phyloP scores from a whole-genome alignment of 192 early-diverging fungal genomes.

The Backusella morwellensis region DNA sequence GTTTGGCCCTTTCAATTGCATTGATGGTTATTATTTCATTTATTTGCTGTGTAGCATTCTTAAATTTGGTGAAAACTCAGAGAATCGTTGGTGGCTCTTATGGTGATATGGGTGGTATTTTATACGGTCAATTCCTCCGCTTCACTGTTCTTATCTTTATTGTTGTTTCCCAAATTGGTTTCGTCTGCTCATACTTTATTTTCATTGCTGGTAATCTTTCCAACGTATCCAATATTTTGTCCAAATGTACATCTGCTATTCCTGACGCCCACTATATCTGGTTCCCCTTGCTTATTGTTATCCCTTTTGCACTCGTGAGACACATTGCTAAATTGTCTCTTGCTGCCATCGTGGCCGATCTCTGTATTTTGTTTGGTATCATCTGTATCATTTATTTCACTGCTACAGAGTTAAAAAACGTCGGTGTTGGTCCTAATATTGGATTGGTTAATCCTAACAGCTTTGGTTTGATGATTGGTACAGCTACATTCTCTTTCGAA shows the following conservation, averaged over 20 bases:
- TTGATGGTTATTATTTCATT: constrained; percentile 62
- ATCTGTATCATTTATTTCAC: constrained; percentile 64
- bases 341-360: constrained; percentile 67
- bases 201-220: constrained; percentile 85
- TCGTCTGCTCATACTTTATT: constrained; percentile 86
- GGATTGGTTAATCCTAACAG: constrained; percentile 55
- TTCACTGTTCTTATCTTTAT: constrained; percentile 50
- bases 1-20: constrained; percentile 57
- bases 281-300: constrained; percentile 70
- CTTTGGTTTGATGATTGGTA: constrained; percentile 73
- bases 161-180: constrained; percentile 73
- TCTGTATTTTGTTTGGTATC: constrained; percentile 74
- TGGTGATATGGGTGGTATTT: constrained; percentile 49
- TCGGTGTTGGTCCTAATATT: constrained; percentile 49
- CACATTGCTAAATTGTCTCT: constrained; percentile 54
- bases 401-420: constrained; percentile 38
- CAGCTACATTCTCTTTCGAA: constrained; percentile 51
- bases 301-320: constrained; percentile 68
- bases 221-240: constrained; percentile 63
- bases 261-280: constrained; percentile 69
- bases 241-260: constrained; percentile 56
- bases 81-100: constrained; percentile 55
- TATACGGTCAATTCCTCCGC: constrained; percentile 22
- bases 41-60: constrained; percentile 61
- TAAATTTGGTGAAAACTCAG: constrained; percentile 43